Percentiles rank a stretch among this genome's conserved stretches.
Conservation (phyloP, 2,329 filamentous ascomycete species). For the Colletotrichum sp. region DNA sequence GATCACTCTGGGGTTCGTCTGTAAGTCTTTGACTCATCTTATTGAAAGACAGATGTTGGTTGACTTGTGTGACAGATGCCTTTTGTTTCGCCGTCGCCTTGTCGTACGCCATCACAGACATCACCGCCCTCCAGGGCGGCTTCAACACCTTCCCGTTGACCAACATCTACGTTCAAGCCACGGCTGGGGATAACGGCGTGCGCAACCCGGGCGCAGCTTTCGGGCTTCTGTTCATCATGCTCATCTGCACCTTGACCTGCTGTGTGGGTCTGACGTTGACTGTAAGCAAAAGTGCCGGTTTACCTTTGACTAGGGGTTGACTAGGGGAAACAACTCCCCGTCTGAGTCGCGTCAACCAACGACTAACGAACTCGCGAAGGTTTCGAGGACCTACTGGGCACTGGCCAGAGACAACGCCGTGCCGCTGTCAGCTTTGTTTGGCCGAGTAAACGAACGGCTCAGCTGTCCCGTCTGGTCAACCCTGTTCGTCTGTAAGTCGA, state of each 20-base stretch:
- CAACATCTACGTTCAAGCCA: slow-evolving; percentile 66
- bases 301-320: not conserved
- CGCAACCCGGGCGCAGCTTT: slow-evolving; percentile 58
- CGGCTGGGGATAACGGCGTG: slow-evolving; percentile 44
- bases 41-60: not conserved
- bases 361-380: not conserved
- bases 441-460: slow-evolving; percentile 52
- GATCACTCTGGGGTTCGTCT: slow-evolving; percentile 48
- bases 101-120: slow-evolving; percentile 61
- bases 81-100: slow-evolving; percentile 56
- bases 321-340: not conserved
- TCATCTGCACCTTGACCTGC: slow-evolving; percentile 55
- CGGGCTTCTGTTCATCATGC: slow-evolving; percentile 62
- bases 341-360: not conserved
- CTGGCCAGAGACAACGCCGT: slow-evolving; percentile 66
- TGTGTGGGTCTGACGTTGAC: slow-evolving; percentile 58
- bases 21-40: slow-evolving; percentile 38
- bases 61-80: slow-evolving; percentile 43
- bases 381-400: slow-evolving; percentile 50
- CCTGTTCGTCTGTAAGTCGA: slow-evolving; percentile 48
- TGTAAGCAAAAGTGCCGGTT: slow-evolving; percentile 2
- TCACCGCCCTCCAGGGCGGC: slow-evolving; percentile 54
- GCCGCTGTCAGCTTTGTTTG: slow-evolving; percentile 45
- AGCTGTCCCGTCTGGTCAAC: slow-evolving; percentile 66
- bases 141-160: slow-evolving; percentile 65